Evolutionary conservation across 305 asterid species (phyloP), one percentile per base, ranked within the genome.

Genomic region (Ilex paraguariensis): DNA sequence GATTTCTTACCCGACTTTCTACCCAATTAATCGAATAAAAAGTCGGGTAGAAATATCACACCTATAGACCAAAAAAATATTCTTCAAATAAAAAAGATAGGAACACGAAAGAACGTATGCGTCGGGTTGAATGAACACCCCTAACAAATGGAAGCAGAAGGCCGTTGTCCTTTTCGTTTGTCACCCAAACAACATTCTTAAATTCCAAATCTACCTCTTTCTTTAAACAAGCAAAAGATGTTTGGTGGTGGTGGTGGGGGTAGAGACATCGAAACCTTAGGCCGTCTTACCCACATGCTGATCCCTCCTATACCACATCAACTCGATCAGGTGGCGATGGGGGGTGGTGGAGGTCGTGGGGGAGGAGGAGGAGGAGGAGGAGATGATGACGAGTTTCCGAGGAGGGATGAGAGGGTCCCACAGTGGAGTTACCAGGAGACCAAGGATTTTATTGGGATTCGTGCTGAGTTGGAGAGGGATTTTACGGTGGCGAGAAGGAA

Each of bases 361-460:
- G n/a, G 55, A 0, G 68, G 39, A 60, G 39, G 52, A 11, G 69
- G 55, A 0, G 68, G 39, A 11, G 69, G 58, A 0, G 68, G 31
- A 33, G 81, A 58, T 13, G 64, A 31, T 10, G 73, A 67, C 44
- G 88, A 82, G 63, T 62, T 83, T 3, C 87, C 90, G 3, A 71
- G 66, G 66, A 76, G 82, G 49, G 91, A 83, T 28, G 90, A 82
- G 74, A 79, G 95, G 76, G 77, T 70, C 57, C 87, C 84, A 16
- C 86, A 75, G 59, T 88, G 96, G 98, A 77, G 85, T 65, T 66
- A 66, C 63, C 87, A 83, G 39, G 98, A 88, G 70, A 88, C 88
- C 5, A 81, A 80, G 73, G 91, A 82, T 45, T 80, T 91, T 3
- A 81, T 88, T 15, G 79, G 73, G 31, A 79, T 80, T 49, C 71